A percentile compares a stretch with the other conserved stretches of the same genome.
Conservation (phyloP, 306 rosid species). For the Vigna mungo region DNA sequence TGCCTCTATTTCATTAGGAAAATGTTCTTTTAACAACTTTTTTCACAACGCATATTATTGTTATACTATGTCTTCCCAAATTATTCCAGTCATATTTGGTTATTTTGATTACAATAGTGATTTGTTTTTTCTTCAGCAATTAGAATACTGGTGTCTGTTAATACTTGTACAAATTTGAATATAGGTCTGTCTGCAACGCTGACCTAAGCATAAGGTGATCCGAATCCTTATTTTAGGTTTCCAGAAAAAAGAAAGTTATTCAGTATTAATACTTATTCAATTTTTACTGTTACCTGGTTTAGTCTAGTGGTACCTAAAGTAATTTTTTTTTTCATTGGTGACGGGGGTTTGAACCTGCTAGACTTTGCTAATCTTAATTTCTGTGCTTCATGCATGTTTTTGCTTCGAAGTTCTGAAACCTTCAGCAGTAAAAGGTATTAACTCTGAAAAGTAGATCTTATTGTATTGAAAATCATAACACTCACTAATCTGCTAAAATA, state of each 20-base stretch:
- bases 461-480: slow-evolving; percentile 37
- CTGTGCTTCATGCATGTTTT: slow-evolving; percentile 34
- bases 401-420: not conserved
- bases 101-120: slow-evolving; percentile 1
- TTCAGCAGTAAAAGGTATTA: slow-evolving; percentile 12
- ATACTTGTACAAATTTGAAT: slow-evolving; percentile 21
- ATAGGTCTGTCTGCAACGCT: not conserved
- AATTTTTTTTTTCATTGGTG: not conserved
- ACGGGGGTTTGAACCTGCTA: not conserved
- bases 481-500: slow-evolving; percentile 37
- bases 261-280: not conserved
- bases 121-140: not conserved
- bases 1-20: slow-evolving; percentile 1
- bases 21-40: too few species aligned
- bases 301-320: not conserved
- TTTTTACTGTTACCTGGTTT: not conserved
- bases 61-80: not conserved
- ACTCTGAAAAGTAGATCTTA: slow-evolving; percentile 13
- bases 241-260: not conserved
- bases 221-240: not conserved
- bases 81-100: not conserved
- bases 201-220: not conserved
- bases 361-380: slow-evolving; percentile 5
- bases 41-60: too few species aligned
- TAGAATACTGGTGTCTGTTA: not conserved